Conservation (phyloP, 2,329 filamentous ascomycete genomes). For the Lizonia empirigonia region DNA sequence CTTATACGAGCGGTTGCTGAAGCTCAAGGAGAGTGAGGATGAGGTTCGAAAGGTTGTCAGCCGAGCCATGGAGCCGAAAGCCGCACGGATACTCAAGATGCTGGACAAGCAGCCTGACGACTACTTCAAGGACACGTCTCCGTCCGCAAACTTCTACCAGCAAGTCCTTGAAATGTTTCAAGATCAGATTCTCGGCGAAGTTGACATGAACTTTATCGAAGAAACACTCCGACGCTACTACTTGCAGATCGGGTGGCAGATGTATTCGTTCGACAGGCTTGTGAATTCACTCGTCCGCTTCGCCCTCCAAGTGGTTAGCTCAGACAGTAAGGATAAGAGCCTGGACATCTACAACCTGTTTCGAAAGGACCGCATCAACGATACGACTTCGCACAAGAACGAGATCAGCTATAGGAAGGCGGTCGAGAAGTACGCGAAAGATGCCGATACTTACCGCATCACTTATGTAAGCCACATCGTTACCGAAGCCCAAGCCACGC, state of each 20-base stretch:
- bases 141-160: conserved; percentile 76
- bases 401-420: conserved; percentile 91
- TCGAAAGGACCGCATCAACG: conserved; percentile 77
- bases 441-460: conserved; percentile 88
- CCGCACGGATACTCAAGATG: conserved; percentile 82
- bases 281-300: conserved; percentile 81
- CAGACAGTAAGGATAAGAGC: conserved; percentile 90
- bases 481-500: background rate
- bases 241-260: conserved; percentile 84
- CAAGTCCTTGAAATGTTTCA: conserved; percentile 86
- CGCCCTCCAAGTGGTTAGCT: conserved; percentile 80
- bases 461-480: conserved; percentile 73
- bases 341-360: conserved; percentile 89
- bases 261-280: conserved; percentile 92
- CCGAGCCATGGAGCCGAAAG: conserved; percentile 75
- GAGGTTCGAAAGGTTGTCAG: conserved; percentile 75
- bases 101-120: conserved; percentile 75
- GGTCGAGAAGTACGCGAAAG: conserved; percentile 90
- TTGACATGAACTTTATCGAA: conserved; percentile 83
- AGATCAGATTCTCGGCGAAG: conserved; percentile 79
- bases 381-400: conserved; percentile 85
- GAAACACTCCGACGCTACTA: conserved; percentile 92
- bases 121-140: conserved; percentile 72
- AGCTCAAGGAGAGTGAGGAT: conserved; percentile 79
- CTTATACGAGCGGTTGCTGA: conserved; percentile 82